phyloP scores from a whole-genome alignment of 2,329 filamentous ascomycete species.

The Fusarium concolor region DNA sequence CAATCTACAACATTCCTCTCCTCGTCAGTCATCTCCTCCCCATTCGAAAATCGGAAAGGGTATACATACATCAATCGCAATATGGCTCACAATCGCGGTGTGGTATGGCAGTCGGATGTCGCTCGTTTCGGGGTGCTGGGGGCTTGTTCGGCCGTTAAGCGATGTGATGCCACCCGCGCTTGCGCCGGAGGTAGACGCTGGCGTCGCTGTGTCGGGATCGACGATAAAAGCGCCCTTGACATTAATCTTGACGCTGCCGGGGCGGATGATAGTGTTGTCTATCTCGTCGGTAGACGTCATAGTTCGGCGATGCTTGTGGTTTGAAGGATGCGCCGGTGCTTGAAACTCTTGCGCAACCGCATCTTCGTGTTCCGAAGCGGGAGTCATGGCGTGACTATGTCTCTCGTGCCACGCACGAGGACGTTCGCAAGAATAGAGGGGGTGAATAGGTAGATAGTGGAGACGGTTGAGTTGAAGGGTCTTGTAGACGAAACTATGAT shows the following conservation, averaged over 20 bases:
- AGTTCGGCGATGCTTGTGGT: conserved; percentile 45
- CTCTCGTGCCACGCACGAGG: conserved; percentile 12
- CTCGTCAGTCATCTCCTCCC: conserved; percentile 28
- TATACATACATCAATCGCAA: conserved; percentile 87
- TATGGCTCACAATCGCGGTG: conserved; percentile 93
- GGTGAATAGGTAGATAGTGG: conserved; percentile 16
- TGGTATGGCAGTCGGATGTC: conserved; percentile 98
- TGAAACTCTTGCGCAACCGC: conserved; percentile 28
- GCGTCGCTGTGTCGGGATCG: conserved; percentile 75
- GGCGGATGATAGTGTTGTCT: conserved; percentile 70
- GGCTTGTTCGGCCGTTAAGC: conserved; percentile 59
- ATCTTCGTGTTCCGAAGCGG: conserved; percentile 44
- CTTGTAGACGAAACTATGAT: conserved; percentile 5
- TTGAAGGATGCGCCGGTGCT: conserved; percentile 19
- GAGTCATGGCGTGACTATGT: conserved; percentile 36
- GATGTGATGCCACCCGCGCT: conserved; percentile 33
- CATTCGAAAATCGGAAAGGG: conserved; percentile 18
- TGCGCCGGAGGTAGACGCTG: conserved; percentile 54
- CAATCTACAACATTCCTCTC: conserved; percentile 71
- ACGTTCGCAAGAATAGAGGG: conserved; percentile 17
- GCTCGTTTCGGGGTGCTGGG: conserved; percentile 76
- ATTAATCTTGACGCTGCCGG: conserved; percentile 89
- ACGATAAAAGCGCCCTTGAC: conserved; percentile 97
- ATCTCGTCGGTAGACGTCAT: conserved; percentile 67
- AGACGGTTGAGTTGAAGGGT: conserved; percentile 30